Conservation (phyloP, 352 stramenopile genomes). For the Salisapilia sapeloensis region DNA sequence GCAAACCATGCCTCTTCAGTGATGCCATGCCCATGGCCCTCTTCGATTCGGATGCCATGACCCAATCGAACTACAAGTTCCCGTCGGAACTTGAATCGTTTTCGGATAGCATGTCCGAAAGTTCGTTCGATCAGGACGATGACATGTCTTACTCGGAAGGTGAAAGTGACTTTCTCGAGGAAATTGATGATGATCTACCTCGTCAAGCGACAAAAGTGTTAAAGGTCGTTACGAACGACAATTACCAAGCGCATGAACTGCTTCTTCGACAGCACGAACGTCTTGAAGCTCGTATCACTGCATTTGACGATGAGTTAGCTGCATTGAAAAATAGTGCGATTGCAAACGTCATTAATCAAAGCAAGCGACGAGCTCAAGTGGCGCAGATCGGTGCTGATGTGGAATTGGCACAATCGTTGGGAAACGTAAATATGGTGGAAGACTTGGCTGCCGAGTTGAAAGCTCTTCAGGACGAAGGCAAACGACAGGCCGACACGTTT, state of each 20-base stretch:
- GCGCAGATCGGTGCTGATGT: constrained; percentile 31
- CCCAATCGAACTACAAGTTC: too few relatives aligned
- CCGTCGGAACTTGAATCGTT: too few relatives aligned
- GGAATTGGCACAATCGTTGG: constrained; percentile 28
- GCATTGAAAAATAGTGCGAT: constrained; percentile 24
- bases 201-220: constrained; percentile 47
- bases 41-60: too few relatives aligned
- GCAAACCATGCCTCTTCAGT: too few relatives aligned
- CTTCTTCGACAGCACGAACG: constrained; percentile 30
- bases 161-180: too few relatives aligned
- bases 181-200: too few relatives aligned
- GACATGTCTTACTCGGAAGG: too few relatives aligned
- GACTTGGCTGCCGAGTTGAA: constrained; percentile 27
- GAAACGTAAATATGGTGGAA: constrained; percentile 23
- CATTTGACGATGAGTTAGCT: constrained; percentile 28
- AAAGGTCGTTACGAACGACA: constrained; percentile 41
- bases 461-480: constrained; percentile 24
- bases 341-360: constrained; percentile 31
- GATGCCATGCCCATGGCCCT: too few relatives aligned
- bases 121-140: too few relatives aligned
- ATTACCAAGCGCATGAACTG: constrained; percentile 39
- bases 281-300: constrained; percentile 17
- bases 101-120: too few relatives aligned
- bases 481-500: constrained; percentile 20
- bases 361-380: constrained; percentile 21